A percentile compares a stretch with the other conserved stretches of the same genome.
Conservation (phyloP, 176 grass and related monocot genomes). For the Ensete ventricosum region DNA sequence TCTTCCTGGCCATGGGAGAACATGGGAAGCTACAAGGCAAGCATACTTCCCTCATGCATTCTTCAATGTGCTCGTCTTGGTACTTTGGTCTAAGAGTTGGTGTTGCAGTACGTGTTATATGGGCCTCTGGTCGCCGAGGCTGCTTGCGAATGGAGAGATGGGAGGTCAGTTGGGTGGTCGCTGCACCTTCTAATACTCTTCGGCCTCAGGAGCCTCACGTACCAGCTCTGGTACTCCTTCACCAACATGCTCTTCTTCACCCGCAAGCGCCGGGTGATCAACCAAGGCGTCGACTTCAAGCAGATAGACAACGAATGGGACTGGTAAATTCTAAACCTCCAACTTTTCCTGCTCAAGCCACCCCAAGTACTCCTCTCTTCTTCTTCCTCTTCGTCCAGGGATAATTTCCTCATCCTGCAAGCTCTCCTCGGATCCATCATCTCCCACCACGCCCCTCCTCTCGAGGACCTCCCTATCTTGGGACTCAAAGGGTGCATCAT, state of each 20-base stretch:
- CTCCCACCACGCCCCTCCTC: conserved; percentile 16
- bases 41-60: neutral
- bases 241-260: conserved; percentile 12
- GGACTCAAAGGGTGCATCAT: conserved; percentile 36
- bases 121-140: neutral
- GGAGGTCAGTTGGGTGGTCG: neutral
- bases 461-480: conserved; percentile 13
- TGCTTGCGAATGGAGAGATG: neutral
- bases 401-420: conserved; percentile 82
- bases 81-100: neutral
- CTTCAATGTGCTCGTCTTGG: no score
- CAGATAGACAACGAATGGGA: conserved; percentile 7
- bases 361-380: no score
- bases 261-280: conserved; percentile 1
- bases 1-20: conserved; percentile 6
- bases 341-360: no score
- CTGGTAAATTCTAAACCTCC: neutral
- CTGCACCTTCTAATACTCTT: conserved; percentile 2
- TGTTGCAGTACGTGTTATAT: neutral
- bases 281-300: neutral
- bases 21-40: conserved; percentile 8
- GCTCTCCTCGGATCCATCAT: conserved; percentile 40
- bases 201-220: neutral
- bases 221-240: conserved; percentile 9
- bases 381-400: conserved; percentile 33